Conservation (phyloP, 2,329 filamentous ascomycete genomes). For the Huntiella moniliformis region DNA sequence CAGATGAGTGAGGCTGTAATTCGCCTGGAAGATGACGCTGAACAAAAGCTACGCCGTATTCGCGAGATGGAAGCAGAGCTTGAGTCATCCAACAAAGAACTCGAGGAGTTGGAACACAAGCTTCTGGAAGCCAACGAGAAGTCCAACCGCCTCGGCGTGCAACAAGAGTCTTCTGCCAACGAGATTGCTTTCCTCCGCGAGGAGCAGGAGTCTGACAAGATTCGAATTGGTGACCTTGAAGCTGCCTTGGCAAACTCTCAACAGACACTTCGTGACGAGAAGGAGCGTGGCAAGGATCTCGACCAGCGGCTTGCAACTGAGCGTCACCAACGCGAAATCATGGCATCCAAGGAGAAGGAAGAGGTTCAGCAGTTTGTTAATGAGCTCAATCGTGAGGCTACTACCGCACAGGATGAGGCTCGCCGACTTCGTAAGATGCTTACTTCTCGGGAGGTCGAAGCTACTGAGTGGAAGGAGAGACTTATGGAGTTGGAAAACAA, state of each 20-base stretch:
- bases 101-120: conserved; percentile 69
- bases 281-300: conserved; percentile 53
- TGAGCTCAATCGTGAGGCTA: conserved; percentile 72
- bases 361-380: conserved; percentile 88
- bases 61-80: conserved; percentile 69
- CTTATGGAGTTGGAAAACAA: conserved; percentile 80
- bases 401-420: conserved; percentile 67
- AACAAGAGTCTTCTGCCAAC: conserved; percentile 78
- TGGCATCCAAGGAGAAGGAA: conserved; percentile 78
- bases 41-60: conserved; percentile 59
- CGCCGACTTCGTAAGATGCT: conserved; percentile 67
- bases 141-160: conserved; percentile 69
- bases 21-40: conserved; percentile 74
- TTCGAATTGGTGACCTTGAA: conserved; percentile 88
- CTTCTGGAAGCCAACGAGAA: conserved; percentile 74
- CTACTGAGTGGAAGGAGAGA: conserved; percentile 76
- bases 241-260: conserved; percentile 64
- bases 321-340: conserved; percentile 66
- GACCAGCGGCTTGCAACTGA: conserved; percentile 63
- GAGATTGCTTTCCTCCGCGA: conserved; percentile 92
- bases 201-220: conserved; percentile 94
- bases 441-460: conserved; percentile 70
- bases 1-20: conserved; percentile 74
- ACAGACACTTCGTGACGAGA: conserved; percentile 64
- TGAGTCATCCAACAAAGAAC: conserved; percentile 65